phyloP scores from a whole-genome alignment of 2,329 filamentous ascomycete genomes.

The Myriosclerotinia duriaeana region DNA sequence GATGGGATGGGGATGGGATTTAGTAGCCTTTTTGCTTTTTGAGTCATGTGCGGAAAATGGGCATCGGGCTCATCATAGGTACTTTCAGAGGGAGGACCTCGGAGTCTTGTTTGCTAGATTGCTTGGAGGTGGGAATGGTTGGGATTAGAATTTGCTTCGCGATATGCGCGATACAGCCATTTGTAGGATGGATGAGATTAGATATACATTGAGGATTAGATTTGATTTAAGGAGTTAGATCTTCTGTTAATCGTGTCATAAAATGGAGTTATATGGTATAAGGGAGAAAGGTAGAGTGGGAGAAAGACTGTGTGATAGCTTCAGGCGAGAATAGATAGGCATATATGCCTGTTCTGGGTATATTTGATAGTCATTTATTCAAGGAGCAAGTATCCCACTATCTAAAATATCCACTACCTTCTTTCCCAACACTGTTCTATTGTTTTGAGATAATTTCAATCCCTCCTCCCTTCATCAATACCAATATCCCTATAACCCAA shows the following conservation, averaged over 20 bases:
- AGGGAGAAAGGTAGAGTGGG: not conserved
- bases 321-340: not conserved
- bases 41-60: too few species aligned
- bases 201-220: not conserved
- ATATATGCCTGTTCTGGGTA: not conserved
- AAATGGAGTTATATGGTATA: not conserved
- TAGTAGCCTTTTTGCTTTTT: too few species aligned
- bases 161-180: too few species aligned
- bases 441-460: not conserved
- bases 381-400: not conserved
- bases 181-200: too few species aligned
- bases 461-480: not conserved
- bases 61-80: too few species aligned
- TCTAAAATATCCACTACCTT: not conserved
- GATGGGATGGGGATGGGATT: too few species aligned
- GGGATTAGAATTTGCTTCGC: too few species aligned
- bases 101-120: too few species aligned
- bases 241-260: not conserved
- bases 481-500: slow-evolving; percentile 42
- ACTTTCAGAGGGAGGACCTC: too few species aligned
- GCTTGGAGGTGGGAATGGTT: too few species aligned
- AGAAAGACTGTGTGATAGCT: not conserved
- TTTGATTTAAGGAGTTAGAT: not conserved
- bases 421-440: not conserved
- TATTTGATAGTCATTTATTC: not conserved